phyloP scores from a whole-genome alignment of 345 rosid genomes.

The Mallotus nudiflorus region DNA sequence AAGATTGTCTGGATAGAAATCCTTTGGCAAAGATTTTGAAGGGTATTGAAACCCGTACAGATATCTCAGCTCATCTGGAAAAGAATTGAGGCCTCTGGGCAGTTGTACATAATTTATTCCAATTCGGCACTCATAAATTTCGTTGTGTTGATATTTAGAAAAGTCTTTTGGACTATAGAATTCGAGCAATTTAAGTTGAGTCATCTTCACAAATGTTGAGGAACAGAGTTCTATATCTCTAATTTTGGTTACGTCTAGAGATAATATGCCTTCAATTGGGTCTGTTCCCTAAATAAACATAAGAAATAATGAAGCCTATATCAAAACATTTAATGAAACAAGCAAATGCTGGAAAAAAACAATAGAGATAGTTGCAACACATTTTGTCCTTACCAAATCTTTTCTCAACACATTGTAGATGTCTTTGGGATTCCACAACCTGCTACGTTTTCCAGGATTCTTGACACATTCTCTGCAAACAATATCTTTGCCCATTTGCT shows the following conservation, averaged over 20 bases:
- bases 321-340: no score
- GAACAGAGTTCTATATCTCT: neutral
- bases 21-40: neutral
- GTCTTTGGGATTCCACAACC: neutral
- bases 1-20: slow-evolving; percentile 3
- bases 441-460: neutral
- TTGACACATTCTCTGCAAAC: neutral
- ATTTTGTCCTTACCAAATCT: no score
- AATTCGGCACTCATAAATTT: neutral
- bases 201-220: neutral
- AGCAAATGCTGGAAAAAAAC: no score
- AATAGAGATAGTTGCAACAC: no score
- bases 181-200: neutral
- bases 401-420: neutral
- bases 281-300: neutral
- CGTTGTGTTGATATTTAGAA: no score
- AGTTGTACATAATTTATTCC: neutral
- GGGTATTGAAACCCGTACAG: slow-evolving; percentile 8
- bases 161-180: neutral
- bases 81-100: neutral
- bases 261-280: neutral
- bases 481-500: neutral
- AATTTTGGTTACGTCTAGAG: neutral
- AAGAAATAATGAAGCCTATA: no score
- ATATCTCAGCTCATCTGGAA: slow-evolving; percentile 10